Evolutionary conservation across 1,284 basidiomycete genomes (phyloP), one percentile per base, ranked within the genome.

Genomic region (Spongiforma sp.): DNA sequence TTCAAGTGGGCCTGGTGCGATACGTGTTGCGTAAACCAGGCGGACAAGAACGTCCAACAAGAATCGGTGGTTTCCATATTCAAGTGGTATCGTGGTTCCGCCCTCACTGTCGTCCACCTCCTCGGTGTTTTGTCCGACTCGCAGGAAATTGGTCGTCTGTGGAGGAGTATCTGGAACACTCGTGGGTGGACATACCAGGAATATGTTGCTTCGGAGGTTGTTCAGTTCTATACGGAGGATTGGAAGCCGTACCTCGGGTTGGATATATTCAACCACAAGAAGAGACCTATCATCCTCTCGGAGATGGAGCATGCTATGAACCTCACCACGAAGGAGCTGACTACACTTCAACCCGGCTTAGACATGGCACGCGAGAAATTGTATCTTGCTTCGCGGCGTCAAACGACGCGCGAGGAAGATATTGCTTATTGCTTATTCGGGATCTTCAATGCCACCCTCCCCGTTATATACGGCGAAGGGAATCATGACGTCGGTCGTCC

Each of bases 241-340:
- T 67, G 68, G 67, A 48, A 65, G 11, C 68, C 59, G 2, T 68
- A 69, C 36, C 58, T 69, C 8, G 67, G 57, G 1, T 5, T 68
- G 30, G 9, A 32, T 9, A 36, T 41, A 17, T 32, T 19, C 33
- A 69, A 68, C 32, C 68, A 69, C 36, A 67, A 61, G 14, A 56
- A 61, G 2, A 65, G 61, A 0, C 36, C 61, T 2, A 5, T 1
- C 0, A 41, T 71, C 34, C 8, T 59, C n/a, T 52, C 15, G 1
- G 67, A 71, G 30, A 61, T 69, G 48, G 8, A 36, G 14, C 53
- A 26, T 8, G 34, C 33, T 19, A 10, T 15, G 21, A 15, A 26
- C 4, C 21, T 43, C n/a, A n/a, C 41, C 8, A 37, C 36, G 9
- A 19, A 14, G 32, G 52, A 11, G 11, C 11, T 55, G 34, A 24